These are phyloP conservation scores for Vitis labrusca DNA, from an alignment of 164 flowering plant genomes.

Conservation along the genomic window DNA sequence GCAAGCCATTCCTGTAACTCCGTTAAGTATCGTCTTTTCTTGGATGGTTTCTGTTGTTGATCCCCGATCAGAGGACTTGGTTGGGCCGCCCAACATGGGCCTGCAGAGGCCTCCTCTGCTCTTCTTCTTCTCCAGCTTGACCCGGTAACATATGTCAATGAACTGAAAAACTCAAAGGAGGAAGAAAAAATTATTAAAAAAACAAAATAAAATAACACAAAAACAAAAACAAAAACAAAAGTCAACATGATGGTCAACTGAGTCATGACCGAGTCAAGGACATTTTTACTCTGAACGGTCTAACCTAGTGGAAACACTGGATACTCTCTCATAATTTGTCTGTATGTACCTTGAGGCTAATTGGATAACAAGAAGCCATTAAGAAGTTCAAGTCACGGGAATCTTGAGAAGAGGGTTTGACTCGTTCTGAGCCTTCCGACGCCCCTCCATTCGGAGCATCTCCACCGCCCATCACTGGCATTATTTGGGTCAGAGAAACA, in stretches of 20 bases:
- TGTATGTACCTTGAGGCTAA: constrained; percentile 36
- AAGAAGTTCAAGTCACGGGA: constrained; percentile 23
- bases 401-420: constrained; percentile 6
- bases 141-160: constrained; percentile 52
- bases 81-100: constrained; percentile 10
- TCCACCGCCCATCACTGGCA: constrained; percentile 8
- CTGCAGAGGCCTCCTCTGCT: constrained; percentile 9
- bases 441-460: constrained; percentile 17
- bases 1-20: constrained; percentile 67
- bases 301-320: neutral
- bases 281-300: neutral
- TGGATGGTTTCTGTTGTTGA: constrained; percentile 10
- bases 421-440: constrained; percentile 9
- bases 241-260: neutral
- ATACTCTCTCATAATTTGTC: neutral
- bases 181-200: neutral
- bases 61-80: constrained; percentile 8
- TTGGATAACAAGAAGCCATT: constrained; percentile 27
- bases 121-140: constrained; percentile 36
- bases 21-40: constrained; percentile 54
- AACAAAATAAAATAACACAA: neutral
- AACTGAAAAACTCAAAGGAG: constrained; percentile 42
- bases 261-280: neutral
- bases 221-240: neutral
- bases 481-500: neutral